Evolutionary conservation across 495 filamentous ascomycete genomes (phyloP).

Genomic region (Daldinia concentrica): DNA sequence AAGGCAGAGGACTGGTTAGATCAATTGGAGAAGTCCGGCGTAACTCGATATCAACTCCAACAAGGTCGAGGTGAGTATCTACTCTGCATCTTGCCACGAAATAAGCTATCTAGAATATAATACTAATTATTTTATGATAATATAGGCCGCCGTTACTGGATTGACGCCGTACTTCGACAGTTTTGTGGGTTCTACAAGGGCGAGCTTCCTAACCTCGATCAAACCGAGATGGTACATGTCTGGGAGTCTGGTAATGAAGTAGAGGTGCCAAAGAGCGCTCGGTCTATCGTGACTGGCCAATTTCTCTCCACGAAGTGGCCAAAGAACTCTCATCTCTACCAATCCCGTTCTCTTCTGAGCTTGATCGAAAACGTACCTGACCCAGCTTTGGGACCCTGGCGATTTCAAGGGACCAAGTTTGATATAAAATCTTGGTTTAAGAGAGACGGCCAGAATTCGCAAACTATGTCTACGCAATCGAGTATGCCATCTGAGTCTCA

Average conservation of each 20-base stretch:
- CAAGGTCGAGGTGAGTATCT: constrained; percentile 8
- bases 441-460: not conserved
- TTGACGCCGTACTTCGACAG: constrained; percentile 12
- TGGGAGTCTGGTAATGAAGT: constrained; percentile 6
- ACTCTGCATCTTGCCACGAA: too few relatives aligned
- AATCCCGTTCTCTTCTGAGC: not conserved
- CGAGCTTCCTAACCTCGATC: not conserved
- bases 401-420: not conserved
- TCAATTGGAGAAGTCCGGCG: constrained; percentile 11
- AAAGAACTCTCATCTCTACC: not conserved
- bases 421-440: not conserved
- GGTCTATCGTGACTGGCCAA: not conserved
- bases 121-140: not conserved
- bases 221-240: constrained; percentile 2
- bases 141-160: constrained; percentile 21
- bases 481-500: not conserved
- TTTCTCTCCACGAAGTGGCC: constrained; percentile 11
- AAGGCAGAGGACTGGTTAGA: constrained; percentile 17
- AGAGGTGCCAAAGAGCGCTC: not conserved
- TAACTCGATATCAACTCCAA: constrained; percentile 17
- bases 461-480: not conserved
- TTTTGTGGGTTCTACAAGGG: constrained; percentile 3
- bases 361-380: not conserved
- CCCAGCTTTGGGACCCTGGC: not conserved
- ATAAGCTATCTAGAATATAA: not conserved